Evolutionary conservation across 345 rosid species (phyloP), one percentile per base, ranked within the genome.

Genomic region (Brassica juncea): DNA sequence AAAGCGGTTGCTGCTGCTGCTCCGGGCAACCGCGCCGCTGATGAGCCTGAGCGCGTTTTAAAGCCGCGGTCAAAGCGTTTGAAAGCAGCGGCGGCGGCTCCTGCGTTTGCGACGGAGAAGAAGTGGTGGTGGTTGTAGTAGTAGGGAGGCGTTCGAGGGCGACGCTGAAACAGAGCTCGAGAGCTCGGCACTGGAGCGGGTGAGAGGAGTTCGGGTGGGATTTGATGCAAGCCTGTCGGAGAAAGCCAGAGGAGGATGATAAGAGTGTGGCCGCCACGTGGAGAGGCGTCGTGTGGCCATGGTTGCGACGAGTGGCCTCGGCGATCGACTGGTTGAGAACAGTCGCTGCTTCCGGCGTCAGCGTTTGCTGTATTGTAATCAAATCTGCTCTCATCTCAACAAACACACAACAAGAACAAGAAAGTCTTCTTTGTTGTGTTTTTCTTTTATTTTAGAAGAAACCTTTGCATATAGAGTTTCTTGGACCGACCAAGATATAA

Each of bases 21-120:
- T 95, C 98, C 1, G 99, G 99, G 73, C 99, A 95, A 9, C 99
- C 98, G 14, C 99, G 89, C 0, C 99, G 92, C 80, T 95, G 99
- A 72, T 95, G 98, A 21, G 99, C 99, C 85, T 95, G 99, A 23
- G 99, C 99, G 1, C 98, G 90, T 87, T 93, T 91, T 4, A 95
- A 85, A 25, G 99, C 99, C 0, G 99, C 99, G 98, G 92, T 95
- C 28, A 95, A 77, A 34, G 99, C 99, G 82, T 95, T 95, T 25
- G 99, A 95, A 62, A 95, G 90, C 0, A 94, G 94, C 0, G 99
- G 98, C 0, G 99, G 98, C 0, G 99, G 97, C 75, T 95, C 98
- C 3, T 59, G 82, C 72, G 69, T 44, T n/a, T 79, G 72, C 31
- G 82, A 66, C 1, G 66, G 73, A 11, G 76, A 65, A 10, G 72